Base-by-base conservation (phyloP, 2,329 filamentous ascomycete genomes). In the Diaporthe aspalathi region DNA sequence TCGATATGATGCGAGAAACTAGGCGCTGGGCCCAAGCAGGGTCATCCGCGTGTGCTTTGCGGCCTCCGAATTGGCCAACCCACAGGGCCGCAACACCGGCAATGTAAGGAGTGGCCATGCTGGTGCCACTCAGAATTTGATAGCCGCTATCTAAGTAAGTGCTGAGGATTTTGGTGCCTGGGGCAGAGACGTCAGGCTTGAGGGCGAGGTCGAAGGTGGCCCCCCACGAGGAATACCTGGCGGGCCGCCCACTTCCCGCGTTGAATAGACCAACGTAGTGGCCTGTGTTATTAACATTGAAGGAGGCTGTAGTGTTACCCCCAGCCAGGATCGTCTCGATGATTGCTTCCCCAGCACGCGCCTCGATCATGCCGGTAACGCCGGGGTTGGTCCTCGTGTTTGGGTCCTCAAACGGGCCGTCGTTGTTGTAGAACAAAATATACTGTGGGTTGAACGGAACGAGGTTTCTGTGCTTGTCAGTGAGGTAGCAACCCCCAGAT, bases 101-200 rank as follows among this genome's bases (percentile, higher is more conserved):
- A 8, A 84, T 78, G 57, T 83, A 83, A 9, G 84, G 83, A 22
- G 80, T 80, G 5, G 84, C 82, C 85, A 86, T 86, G 2, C 83
- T 84, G 1, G 85, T 87, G 47, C 85, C 85, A 54, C 80, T 83
- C 32, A 84, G 75, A 9, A 84, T 78, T 43, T 80, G 79, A 68
- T 85, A 85, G 5, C 71, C 66, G 8, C 72, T 73, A n/a, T 74
- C 70, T 1, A 73, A 74, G 68, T 80, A 85, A 2, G 83, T 85
- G 16, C 81, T 82, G 38, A 85, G 77, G 62, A 85, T 85, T 14
- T 80, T 77, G 16, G 81, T 80, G 52, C 83, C 82, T 2, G 82
- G 81, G 0, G 81, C 77, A 20, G 79, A 79, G 60, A 84, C 72
- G 56, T 84, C 78, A 11, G 82, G 80, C 69, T 81, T 82, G 60